phyloP scores from a whole-genome alignment of 192 early-diverging fungal genomes.

The Rhizophagus prolifer region DNA sequence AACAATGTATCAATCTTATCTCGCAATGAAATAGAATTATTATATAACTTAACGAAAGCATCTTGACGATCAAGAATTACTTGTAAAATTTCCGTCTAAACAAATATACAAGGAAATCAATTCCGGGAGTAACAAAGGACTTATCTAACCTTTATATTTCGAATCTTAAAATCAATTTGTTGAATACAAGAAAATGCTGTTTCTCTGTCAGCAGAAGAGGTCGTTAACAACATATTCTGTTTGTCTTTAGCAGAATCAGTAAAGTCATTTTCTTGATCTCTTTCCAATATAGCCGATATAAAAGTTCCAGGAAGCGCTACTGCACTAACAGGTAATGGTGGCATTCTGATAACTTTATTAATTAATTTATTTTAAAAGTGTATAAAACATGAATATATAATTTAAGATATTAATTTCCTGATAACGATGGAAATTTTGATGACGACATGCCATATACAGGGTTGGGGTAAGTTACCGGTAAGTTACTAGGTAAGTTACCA shows the following conservation, averaged over 20 bases:
- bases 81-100: conserved; percentile 19
- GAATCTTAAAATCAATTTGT: conserved; percentile 21
- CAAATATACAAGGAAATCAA: not conserved
- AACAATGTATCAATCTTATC: conserved; percentile 17
- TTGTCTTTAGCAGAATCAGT: not conserved
- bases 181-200: conserved; percentile 15
- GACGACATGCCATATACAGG: no score
- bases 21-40: conserved; percentile 14
- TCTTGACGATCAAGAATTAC: conserved; percentile 17
- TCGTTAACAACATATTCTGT: not conserved
- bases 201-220: not conserved
- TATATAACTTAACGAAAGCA: conserved; percentile 7
- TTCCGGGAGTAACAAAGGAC: not conserved
- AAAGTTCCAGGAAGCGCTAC: not conserved
- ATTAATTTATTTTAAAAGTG: no score
- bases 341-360: not conserved
- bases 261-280: not conserved
- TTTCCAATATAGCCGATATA: not conserved
- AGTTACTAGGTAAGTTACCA: no score
- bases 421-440: no score
- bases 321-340: not conserved
- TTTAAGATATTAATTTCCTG: no score
- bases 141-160: conserved; percentile 3
- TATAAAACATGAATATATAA: no score
- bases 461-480: no score